A percentile compares a stretch with the other conserved stretches of the same genome.
These are phyloP conservation scores for Naganishia antarctica DNA, from an alignment of 768 basidiomycete species.

Conservation along the genomic window DNA sequence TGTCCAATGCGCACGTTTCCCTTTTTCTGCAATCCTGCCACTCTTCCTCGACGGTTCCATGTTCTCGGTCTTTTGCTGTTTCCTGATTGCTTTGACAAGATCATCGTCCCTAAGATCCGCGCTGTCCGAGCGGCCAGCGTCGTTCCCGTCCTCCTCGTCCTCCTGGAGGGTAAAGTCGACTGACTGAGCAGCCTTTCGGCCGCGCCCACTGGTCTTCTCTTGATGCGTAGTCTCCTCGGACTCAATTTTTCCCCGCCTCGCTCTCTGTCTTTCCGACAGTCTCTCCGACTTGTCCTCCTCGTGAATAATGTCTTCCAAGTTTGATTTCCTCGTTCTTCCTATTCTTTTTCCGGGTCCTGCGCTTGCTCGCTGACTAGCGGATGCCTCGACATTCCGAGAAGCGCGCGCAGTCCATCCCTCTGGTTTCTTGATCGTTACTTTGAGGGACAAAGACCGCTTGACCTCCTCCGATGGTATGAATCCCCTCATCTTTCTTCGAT, in stretches of 20 bases:
- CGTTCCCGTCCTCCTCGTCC: not conserved
- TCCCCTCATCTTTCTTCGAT: not conserved
- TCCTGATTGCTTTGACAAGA: not conserved
- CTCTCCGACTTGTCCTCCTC: not conserved
- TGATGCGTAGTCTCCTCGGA: not conserved
- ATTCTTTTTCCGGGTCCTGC: not conserved
- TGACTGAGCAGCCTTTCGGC: not conserved
- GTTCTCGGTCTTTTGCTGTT: not conserved
- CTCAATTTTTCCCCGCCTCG: not conserved
- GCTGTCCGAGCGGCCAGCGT: not conserved
- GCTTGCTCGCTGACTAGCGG: not conserved
- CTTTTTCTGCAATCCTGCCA: constrained; percentile 6
- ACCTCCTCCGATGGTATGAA: constrained; percentile 7
- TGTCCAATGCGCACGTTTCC: not conserved
- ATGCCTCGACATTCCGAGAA: not conserved
- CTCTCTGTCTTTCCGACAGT: not conserved
- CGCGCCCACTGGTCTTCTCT: not conserved
- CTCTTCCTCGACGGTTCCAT: not conserved
- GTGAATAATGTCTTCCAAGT: not conserved
- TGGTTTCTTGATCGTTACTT: constrained; percentile 12
- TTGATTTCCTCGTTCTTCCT: not conserved
- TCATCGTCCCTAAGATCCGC: not conserved
- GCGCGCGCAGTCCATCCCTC: constrained; percentile 1
- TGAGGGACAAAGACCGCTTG: not conserved
- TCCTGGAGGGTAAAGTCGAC: not conserved